Base-by-base conservation (phyloP, 139 green algal species). In the Chlamydomonas incerta region DNA sequence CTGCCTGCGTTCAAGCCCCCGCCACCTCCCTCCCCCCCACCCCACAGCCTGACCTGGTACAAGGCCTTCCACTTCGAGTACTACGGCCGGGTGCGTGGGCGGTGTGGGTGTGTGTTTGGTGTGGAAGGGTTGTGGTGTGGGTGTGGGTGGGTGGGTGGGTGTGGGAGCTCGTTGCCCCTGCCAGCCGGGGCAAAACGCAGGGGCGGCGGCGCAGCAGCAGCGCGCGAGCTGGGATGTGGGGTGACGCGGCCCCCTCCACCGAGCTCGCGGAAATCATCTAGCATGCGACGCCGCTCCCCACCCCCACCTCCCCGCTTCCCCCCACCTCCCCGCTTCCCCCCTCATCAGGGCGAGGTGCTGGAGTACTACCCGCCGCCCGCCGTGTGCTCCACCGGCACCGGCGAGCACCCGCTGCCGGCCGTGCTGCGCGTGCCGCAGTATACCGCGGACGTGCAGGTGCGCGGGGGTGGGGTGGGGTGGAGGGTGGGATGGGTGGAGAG, bases 391-490 rank as follows among this genome's bases (percentile, higher is more conserved):
- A 88, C 83, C 1, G 83, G 83, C 17, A 67, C 72, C 26, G 79
- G 75, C 29, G 66, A 80, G 1, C 70, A 83, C 68, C 80, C 80
- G 26, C 79, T 91, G 73, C 88, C 88, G 3, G 83, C 88, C 50
- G 88, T 91, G 17, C 77, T 91, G 65, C 83, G 88, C 6, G 88
- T 88, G 65, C 88, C 80, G 17, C 33, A 79, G 68, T 86, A 86
- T 55, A 86, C 80, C 14, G 80, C 80, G 2, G 80, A 86, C 55
- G 79, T 86, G 80, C 68, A 79, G 80, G 80, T 86, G 50, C 29
- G 75, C 1, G 24, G 70, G 46, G 41, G 35, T 1, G 15, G 35
- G 21, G 11, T 1, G 69, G 69, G 35, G 35, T 3, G 66, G 29
- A 31, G 66, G 41, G 6, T 50, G 41, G 41, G 41, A 50, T 50